Evolutionary conservation across 176 grass and related monocot genomes (phyloP).

Genomic region (Calamus simplicifolius): DNA sequence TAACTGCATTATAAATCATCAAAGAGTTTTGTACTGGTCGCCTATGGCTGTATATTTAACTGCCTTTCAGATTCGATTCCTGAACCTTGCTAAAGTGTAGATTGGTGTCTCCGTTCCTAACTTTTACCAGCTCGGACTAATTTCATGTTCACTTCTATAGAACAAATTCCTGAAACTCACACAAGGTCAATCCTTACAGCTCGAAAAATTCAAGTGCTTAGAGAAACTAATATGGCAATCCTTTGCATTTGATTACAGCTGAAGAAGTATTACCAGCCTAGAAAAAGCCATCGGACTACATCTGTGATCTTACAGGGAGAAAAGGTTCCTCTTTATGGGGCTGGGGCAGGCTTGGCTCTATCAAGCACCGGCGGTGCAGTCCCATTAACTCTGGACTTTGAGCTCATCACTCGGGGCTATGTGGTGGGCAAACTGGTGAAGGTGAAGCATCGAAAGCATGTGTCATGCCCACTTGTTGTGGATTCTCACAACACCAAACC

Average conservation of each 20-base stretch:
- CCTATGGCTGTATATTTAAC: too few relatives aligned
- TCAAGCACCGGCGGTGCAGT: constrained; percentile 27
- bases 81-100: too few relatives aligned
- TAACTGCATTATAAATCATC: too few relatives aligned
- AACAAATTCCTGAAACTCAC: too few relatives aligned
- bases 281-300: constrained; percentile 37
- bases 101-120: too few relatives aligned
- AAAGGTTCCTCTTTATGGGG: constrained; percentile 74
- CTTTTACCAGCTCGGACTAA: too few relatives aligned
- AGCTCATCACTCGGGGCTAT: constrained; percentile 41
- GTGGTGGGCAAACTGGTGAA: constrained; percentile 73
- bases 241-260: constrained; percentile 29
- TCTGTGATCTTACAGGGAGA: constrained; percentile 50
- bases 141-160: too few relatives aligned
- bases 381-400: constrained; percentile 51
- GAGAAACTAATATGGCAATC: too few relatives aligned
- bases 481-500: constrained; percentile 40
- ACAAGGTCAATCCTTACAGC: too few relatives aligned
- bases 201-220: too few relatives aligned
- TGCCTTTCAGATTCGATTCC: too few relatives aligned
- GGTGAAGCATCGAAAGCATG: constrained; percentile 49
- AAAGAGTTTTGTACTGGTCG: too few relatives aligned
- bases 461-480: constrained; percentile 38
- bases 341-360: constrained; percentile 46
- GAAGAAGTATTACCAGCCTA: constrained; percentile 65